A percentile compares a stretch with the other conserved stretches of the same genome.
Conservation (phyloP, 2,329 filamentous ascomycete genomes). For the Immersiporthe knoxdaviesiana region DNA sequence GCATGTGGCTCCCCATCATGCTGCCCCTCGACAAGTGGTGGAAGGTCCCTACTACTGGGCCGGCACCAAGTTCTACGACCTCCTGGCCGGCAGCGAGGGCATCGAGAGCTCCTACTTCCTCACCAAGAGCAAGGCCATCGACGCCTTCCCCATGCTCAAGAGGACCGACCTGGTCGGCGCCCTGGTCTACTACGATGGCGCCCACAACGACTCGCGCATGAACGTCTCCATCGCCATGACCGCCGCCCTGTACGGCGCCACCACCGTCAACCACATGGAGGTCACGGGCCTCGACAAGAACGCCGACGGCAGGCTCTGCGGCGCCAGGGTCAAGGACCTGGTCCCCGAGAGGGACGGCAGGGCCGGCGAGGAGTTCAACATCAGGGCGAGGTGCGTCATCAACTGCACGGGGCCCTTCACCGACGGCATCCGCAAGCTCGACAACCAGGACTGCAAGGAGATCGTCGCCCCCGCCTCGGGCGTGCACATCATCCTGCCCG, state of each 20-base stretch:
- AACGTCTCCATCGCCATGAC: slow-evolving; percentile 83
- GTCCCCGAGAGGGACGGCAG: slow-evolving; percentile 61
- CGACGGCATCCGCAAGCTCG: slow-evolving; percentile 79
- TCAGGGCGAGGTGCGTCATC: slow-evolving; percentile 79
- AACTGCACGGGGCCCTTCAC: slow-evolving; percentile 85
- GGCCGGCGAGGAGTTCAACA: slow-evolving; percentile 61
- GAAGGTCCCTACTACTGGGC: slow-evolving; percentile 75
- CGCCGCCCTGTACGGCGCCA: slow-evolving; percentile 77
- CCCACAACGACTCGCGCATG: slow-evolving; percentile 87
- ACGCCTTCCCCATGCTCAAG: slow-evolving; percentile 78
- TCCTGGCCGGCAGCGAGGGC: slow-evolving; percentile 78
- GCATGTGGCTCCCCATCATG: slow-evolving; percentile 81
- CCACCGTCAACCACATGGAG: slow-evolving; percentile 80
- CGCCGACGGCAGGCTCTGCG: slow-evolving; percentile 67
- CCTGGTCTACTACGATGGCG: slow-evolving; percentile 84
- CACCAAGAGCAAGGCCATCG: slow-evolving; percentile 74
- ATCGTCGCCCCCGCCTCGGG: slow-evolving; percentile 82
- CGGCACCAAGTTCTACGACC: slow-evolving; percentile 77
- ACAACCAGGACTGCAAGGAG: slow-evolving; percentile 68
- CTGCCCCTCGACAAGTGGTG: slow-evolving; percentile 82
- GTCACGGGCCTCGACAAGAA: slow-evolving; percentile 77
- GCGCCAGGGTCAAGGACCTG: slow-evolving; percentile 68
- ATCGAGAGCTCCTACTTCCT: slow-evolving; percentile 84
- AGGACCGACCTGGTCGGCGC: slow-evolving; percentile 75
- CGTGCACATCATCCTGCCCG: slow-evolving; percentile 81